Evolutionary conservation across 2,329 filamentous ascomycete species (phyloP), one percentile per base, ranked within the genome.

Genomic region (Clarireedia monteithiana): DNA sequence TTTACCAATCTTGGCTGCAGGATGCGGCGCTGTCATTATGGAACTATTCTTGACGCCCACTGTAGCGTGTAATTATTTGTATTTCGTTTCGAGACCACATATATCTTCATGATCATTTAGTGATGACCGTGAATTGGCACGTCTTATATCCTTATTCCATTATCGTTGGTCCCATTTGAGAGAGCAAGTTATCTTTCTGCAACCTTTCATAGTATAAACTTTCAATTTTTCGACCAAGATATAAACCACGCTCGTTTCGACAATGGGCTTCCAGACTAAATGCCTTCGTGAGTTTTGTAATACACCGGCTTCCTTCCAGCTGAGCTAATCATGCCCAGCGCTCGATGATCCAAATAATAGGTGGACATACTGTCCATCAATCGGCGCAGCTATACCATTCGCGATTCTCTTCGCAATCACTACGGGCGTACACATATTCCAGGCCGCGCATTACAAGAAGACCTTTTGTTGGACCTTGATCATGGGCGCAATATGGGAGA

Each of bases 381-480:
- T 72, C 49, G 65, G 46, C 1, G 69, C 69, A 0, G 71, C 73
- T 1, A 53, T 74, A 5, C 46, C 69, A 38, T 72, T 73, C 59
- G 50, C 69, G 1, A 60, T 69, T 5, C 48, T 72, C 14, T 75
- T 74, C 60, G 69, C 69, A 15, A 48, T 70, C 24, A 65, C 64
- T 5, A 64, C 64, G 14, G 47, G 63, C 24, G 12, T 59, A 3
- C 72, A 74, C 57, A 61, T 70, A 15, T 63, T 64, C 12, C 70
- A 73, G 61, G 71, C 70, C 1, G 59, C 68, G 53, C 50, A 63
- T n/a, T 68, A 71, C 61, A 67, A 66, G 44, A 72, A 74, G 17
- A 15, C 38, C 9, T 74, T 74, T 58, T 71, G 67, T 53, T 74
- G 71, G 72, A 71, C 76, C 3, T 69, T 78, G 9, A 69, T 75